Evolutionary conservation across 2,329 filamentous ascomycete species (phyloP).

Genomic region (Cytospora piceicola): DNA sequence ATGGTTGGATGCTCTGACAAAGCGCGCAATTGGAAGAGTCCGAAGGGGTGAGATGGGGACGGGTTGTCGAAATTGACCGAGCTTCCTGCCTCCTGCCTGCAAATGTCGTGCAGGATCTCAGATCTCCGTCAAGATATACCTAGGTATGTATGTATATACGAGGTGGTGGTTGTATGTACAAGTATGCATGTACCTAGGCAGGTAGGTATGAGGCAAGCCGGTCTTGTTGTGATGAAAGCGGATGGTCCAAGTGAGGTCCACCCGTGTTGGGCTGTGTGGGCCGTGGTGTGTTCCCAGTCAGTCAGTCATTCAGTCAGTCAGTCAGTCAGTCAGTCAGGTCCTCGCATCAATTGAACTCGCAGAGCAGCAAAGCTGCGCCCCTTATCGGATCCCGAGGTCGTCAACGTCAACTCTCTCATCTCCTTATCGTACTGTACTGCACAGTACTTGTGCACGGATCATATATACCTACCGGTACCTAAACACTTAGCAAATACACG

Average conservation of each 20-base stretch:
- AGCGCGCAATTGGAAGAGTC: neutral
- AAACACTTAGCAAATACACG: no score
- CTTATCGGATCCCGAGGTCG: neutral
- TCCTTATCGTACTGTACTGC: neutral
- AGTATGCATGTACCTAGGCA: no score
- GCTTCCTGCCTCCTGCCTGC: neutral
- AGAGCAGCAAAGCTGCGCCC: neutral
- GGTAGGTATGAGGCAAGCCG: neutral
- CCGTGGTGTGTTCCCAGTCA: no score
- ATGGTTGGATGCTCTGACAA: neutral
- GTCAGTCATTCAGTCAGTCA: no score
- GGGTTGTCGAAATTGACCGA: conserved; percentile 2
- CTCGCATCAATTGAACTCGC: no score
- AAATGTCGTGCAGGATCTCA: neutral
- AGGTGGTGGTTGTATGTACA: neutral
- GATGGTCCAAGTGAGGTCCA: neutral
- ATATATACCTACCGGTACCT: no score
- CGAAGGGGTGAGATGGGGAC: neutral
- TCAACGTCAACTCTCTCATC: no score
- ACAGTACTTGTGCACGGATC: neutral
- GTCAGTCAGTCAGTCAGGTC: no score
- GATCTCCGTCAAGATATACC: neutral
- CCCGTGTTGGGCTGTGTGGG: neutral
- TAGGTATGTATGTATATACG: neutral
- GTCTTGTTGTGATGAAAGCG: neutral